These are phyloP conservation scores for Pyrenophora seminiperda DNA, from an alignment of 2,329 filamentous ascomycete species.

Conservation along the genomic window DNA sequence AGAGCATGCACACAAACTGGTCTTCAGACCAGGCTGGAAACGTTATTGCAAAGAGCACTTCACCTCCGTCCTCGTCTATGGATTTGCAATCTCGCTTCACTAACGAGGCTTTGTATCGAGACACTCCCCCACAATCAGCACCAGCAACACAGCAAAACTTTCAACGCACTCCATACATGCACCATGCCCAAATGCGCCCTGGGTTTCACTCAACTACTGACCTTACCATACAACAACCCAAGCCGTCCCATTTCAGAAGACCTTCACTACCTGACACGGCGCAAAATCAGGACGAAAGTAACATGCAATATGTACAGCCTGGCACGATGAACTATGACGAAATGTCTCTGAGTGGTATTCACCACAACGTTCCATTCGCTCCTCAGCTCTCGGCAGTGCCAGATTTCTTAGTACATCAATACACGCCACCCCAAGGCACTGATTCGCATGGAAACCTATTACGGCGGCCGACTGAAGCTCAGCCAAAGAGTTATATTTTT, in stretches of 20 bases:
- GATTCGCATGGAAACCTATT: conserved; percentile 38
- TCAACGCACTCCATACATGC: conserved; percentile 45
- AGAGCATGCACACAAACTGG: conserved; percentile 43
- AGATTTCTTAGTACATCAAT: conserved; percentile 55
- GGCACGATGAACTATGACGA: conserved; percentile 39
- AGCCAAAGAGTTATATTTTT: conserved; percentile 55
- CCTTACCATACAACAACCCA: conserved; percentile 42
- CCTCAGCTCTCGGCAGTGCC: conserved; percentile 40
- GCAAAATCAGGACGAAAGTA: conserved; percentile 32
- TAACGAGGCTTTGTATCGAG: conserved; percentile 48
- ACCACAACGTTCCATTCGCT: conserved; percentile 42
- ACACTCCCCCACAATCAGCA: conserved; percentile 58
- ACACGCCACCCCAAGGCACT: conserved; percentile 52
- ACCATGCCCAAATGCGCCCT: conserved; percentile 39
- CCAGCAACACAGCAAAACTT: conserved; percentile 57
- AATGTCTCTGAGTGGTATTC: conserved; percentile 36
- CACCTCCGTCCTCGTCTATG: conserved; percentile 55
- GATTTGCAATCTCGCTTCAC: conserved; percentile 39
- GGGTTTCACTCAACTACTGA: conserved; percentile 45
- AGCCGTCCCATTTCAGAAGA: conserved; percentile 44
- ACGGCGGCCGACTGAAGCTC: conserved; percentile 38
- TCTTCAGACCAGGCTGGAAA: conserved; percentile 46
- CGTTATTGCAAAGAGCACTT: conserved; percentile 45
- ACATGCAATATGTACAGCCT: conserved; percentile 31
- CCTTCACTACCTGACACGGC: conserved; percentile 44